phyloP scores from a whole-genome alignment of 805 yeast genomes.

The Starmerella potacharoeniae region DNA sequence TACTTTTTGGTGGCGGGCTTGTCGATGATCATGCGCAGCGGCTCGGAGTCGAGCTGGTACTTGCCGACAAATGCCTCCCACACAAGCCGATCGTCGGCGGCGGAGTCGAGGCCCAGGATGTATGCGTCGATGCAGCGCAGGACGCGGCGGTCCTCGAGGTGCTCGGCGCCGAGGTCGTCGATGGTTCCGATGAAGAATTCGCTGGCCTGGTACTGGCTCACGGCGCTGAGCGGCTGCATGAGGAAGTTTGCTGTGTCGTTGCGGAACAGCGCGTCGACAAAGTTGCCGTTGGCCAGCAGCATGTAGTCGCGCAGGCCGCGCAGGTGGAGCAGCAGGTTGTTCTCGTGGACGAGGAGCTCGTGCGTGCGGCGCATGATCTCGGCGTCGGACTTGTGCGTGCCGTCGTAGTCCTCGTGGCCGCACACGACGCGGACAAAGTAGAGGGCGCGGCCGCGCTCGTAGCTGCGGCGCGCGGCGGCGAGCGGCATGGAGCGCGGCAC shows the following conservation, averaged over 20 bases:
- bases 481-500: slow-evolving; percentile 33
- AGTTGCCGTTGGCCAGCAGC: slow-evolving; percentile 69
- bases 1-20: slow-evolving; percentile 41
- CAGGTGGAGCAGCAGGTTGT: slow-evolving; percentile 44
- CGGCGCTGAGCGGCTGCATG: slow-evolving; percentile 3
- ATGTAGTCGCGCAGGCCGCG: slow-evolving; percentile 51
- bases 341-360: slow-evolving; percentile 38
- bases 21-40: slow-evolving; percentile 47
- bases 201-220: slow-evolving; percentile 9
- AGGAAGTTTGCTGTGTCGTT: slow-evolving; percentile 12
- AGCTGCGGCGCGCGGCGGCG: slow-evolving; percentile 24
- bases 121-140: slow-evolving; percentile 67
- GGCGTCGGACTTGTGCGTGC: slow-evolving; percentile 54
- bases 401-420: slow-evolving; percentile 45
- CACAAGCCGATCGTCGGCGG: background rate
- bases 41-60: slow-evolving; percentile 38
- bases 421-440: slow-evolving; percentile 55
- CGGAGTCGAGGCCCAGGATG: slow-evolving; percentile 46
- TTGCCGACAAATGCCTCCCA: slow-evolving; percentile 27
- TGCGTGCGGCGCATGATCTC: slow-evolving; percentile 47
- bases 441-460: slow-evolving; percentile 55
- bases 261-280: slow-evolving; percentile 51
- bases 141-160: slow-evolving; percentile 21
- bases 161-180: slow-evolving; percentile 4
- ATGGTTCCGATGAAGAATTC: slow-evolving; percentile 10